These are phyloP conservation scores for Mycena capillaripes DNA, from an alignment of 768 basidiomycete species.

Conservation along the genomic window DNA sequence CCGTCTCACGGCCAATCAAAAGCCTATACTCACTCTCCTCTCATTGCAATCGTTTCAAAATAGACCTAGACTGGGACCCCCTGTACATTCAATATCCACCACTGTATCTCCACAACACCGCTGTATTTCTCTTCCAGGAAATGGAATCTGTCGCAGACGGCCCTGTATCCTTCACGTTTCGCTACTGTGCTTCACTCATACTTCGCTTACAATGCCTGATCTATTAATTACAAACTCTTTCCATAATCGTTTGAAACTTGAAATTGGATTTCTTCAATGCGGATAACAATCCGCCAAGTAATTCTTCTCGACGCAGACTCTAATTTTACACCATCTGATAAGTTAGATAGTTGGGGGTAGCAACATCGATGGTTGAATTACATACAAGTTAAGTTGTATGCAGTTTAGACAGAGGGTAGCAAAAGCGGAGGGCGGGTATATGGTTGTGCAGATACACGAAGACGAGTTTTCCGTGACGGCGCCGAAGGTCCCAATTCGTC, in stretches of 20 bases:
- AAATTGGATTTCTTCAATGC: no score
- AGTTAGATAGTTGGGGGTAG: no score
- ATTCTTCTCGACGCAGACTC: no score
- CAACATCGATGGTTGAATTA: no score
- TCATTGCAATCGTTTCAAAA: not conserved
- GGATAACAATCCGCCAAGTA: no score
- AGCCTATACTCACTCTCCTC: not conserved
- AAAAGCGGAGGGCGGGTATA: not conserved
- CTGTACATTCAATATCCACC: not conserved
- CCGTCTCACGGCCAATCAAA: slow-evolving; percentile 8
- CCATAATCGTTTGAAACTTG: no score
- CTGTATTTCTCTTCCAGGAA: slow-evolving; percentile 3
- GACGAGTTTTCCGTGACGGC: not conserved
- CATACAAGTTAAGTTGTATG: no score
- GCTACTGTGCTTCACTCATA: not conserved
- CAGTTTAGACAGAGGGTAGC: no score
- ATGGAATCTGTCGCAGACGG: not conserved
- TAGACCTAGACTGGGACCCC: not conserved
- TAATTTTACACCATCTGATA: no score
- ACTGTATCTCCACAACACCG: slow-evolving; percentile 8
- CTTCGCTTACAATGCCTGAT: not conserved
- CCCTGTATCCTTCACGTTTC: not conserved
- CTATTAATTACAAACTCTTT: no score
- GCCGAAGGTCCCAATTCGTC: not conserved
- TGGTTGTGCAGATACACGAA: not conserved